Conservation (phyloP, 1,139 yeast species). For the Kazachstania sp. region DNA sequence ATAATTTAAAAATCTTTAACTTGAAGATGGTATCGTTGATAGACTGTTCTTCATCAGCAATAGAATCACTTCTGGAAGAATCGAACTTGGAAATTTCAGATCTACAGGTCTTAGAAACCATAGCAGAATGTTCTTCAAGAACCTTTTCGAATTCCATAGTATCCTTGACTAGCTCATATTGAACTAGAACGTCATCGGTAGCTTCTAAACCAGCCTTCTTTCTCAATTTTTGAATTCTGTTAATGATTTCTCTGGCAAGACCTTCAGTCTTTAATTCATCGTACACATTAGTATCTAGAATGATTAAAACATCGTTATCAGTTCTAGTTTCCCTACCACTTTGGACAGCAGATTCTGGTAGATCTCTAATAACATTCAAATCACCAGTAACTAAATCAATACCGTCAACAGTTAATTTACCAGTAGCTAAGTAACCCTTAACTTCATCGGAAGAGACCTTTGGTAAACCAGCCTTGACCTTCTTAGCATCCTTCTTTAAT, state of each 20-base stretch:
- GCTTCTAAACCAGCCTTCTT: conserved; percentile 93
- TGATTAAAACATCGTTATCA: conserved; percentile 78
- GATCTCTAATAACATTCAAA: conserved; percentile 79
- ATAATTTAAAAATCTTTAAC: conserved; percentile 61
- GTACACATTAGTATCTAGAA: conserved; percentile 79
- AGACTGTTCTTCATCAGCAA: conserved; percentile 84
- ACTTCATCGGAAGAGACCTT: conserved; percentile 72
- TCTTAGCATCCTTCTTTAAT: conserved; percentile 86
- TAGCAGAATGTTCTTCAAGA: conserved; percentile 53
- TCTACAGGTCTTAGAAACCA: conserved; percentile 72
- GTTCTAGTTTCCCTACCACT: conserved; percentile 80
- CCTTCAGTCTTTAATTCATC: conserved; percentile 91
- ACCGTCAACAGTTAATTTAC: conserved; percentile 79
- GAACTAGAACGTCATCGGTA: conserved; percentile 88
- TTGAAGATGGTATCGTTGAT: conserved; percentile 80
- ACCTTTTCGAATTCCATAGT: conserved; percentile 61
- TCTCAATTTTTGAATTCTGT: conserved; percentile 95
- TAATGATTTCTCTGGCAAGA: conserved; percentile 88
- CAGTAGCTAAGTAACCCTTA: conserved; percentile 60
- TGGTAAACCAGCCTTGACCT: conserved; percentile 91
- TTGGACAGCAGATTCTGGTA: conserved; percentile 54
- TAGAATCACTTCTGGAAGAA: conserved; percentile 37
- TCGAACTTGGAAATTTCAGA: conserved; percentile 33
- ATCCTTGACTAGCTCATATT: conserved; percentile 64
- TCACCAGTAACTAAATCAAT: conserved; percentile 83